Percentiles rank a stretch among this genome's conserved stretches.
These are phyloP conservation scores for Aspergillus fructus DNA, from an alignment of 2,329 filamentous ascomycete genomes.

Conservation along the genomic window DNA sequence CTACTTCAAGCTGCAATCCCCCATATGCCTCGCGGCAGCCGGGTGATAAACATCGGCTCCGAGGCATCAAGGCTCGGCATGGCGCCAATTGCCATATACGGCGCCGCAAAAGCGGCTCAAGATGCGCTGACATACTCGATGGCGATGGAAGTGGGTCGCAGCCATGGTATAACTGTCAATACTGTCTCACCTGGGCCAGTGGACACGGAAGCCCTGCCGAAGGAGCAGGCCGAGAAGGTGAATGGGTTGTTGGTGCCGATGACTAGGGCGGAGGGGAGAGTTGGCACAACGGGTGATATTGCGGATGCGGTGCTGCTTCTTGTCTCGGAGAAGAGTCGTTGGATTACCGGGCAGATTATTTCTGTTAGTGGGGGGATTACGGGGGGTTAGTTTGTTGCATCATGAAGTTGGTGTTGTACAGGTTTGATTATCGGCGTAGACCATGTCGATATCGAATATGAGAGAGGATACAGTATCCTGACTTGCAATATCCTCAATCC, in stretches of 20 bases:
- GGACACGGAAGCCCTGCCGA: background rate
- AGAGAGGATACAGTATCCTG: no score
- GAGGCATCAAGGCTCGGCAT: constrained; percentile 57
- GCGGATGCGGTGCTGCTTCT: constrained; percentile 5
- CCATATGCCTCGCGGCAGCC: constrained; percentile 38
- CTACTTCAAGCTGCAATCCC: constrained; percentile 33
- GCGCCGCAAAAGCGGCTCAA: constrained; percentile 58
- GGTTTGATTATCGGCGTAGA: no score
- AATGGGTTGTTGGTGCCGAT: background rate
- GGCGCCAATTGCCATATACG: constrained; percentile 57
- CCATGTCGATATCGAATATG: no score
- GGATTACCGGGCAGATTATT: constrained; percentile 11
- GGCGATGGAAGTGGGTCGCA: constrained; percentile 1
- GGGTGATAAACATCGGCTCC: constrained; percentile 57
- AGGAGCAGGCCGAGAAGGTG: background rate
- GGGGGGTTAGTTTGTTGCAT: background rate
- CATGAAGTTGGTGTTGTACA: no score
- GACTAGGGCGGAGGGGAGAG: background rate
- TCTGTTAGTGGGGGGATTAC: constrained; percentile 9
- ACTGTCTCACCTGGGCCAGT: constrained; percentile 7
- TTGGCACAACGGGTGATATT: constrained; percentile 7
- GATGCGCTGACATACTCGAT: constrained; percentile 41
- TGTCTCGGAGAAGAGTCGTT: constrained; percentile 6
- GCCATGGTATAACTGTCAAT: constrained; percentile 1
- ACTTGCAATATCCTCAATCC: no score